Percentiles rank a stretch among this genome's conserved stretches.
These are phyloP conservation scores for Starmerella roubikii DNA, from an alignment of 805 yeast genomes.

Conservation along the genomic window DNA sequence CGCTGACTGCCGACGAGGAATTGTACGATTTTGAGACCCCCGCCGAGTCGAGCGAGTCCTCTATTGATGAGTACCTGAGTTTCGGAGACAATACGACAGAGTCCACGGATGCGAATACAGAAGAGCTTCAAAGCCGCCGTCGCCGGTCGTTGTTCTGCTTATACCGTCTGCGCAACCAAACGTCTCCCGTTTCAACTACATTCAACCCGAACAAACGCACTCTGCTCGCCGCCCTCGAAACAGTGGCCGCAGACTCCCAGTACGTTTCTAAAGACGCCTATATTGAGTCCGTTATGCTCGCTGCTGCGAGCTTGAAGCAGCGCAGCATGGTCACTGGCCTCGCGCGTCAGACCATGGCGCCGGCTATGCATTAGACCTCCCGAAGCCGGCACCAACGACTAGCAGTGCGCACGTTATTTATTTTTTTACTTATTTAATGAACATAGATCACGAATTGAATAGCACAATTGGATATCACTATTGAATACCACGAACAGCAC, in stretches of 20 bases:
- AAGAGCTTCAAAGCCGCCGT: neutral
- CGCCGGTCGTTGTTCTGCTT: slow-evolving; percentile 3
- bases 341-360: slow-evolving; percentile 25
- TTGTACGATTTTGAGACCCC: too few relatives aligned
- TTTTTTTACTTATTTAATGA: neutral
- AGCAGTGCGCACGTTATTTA: too few relatives aligned
- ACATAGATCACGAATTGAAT: neutral
- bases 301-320: slow-evolving; percentile 21
- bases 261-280: slow-evolving; percentile 17
- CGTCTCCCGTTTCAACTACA: slow-evolving; percentile 10
- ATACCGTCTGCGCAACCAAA: slow-evolving; percentile 2
- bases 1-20: neutral
- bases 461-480: neutral
- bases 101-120: neutral
- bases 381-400: too few relatives aligned
- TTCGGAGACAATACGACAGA: slow-evolving; percentile 1
- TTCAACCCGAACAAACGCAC: slow-evolving; percentile 17
- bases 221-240: slow-evolving; percentile 22
- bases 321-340: slow-evolving; percentile 24
- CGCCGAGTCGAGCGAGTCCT: neutral
- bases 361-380: too few relatives aligned
- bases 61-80: slow-evolving; percentile 4
- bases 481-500: too few relatives aligned
- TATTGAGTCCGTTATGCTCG: slow-evolving; percentile 19
- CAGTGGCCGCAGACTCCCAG: slow-evolving; percentile 18